phyloP scores from a whole-genome alignment of 306 rosid species.

The Acacia crassicarpa region DNA sequence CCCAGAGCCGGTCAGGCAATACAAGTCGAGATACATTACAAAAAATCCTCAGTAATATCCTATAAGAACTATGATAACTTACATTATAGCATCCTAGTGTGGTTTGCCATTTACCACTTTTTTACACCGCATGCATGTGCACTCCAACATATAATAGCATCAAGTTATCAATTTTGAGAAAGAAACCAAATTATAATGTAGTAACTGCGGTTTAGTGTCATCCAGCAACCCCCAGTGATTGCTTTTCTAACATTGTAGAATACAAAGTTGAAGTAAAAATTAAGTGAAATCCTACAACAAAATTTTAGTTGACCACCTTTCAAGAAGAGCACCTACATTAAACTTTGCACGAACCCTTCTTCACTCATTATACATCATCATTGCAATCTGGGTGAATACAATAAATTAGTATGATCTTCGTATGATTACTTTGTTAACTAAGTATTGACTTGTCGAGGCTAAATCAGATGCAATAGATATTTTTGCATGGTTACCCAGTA shows the following conservation, averaged over 20 bases:
- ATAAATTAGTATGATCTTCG: not conserved
- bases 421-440: not conserved
- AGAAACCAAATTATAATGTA: not conserved
- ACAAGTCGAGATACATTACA: not conserved
- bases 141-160: slow-evolving; percentile 9
- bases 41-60: not conserved
- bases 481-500: slow-evolving; percentile 5
- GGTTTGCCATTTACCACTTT: not conserved
- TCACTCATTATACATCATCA: slow-evolving; percentile 61
- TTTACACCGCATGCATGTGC: not conserved
- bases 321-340: slow-evolving; percentile 58
- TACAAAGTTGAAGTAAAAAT: slow-evolving; percentile 33
- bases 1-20: not conserved
- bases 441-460: not conserved
- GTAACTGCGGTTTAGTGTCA: slow-evolving; percentile 1
- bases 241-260: slow-evolving; percentile 32
- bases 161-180: not conserved
- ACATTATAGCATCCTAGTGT: not conserved
- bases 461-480: not conserved
- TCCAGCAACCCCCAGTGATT: not conserved
- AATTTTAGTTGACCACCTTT: slow-evolving; percentile 60
- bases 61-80: not conserved
- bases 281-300: slow-evolving; percentile 33
- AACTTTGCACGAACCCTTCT: slow-evolving; percentile 69
- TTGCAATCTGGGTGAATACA: slow-evolving; percentile 10